phyloP scores from a whole-genome alignment of 352 stramenopile species.

The Pythium dissimile region DNA sequence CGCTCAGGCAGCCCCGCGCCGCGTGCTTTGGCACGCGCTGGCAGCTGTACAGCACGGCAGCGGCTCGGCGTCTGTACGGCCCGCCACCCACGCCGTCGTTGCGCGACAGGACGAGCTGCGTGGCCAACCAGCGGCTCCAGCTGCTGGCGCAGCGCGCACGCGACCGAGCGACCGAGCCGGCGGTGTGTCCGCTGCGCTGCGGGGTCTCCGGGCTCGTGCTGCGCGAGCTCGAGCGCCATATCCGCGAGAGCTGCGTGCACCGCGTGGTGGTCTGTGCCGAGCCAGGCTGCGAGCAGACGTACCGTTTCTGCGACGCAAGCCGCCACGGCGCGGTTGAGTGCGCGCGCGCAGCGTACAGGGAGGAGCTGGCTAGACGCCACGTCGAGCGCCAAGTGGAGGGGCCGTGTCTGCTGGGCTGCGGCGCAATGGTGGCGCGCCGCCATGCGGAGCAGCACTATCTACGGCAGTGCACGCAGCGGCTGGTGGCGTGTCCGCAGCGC shows the following conservation, averaged over 20 bases:
- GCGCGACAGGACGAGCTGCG: constrained; percentile 58
- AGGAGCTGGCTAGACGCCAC: constrained; percentile 34
- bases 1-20: constrained; percentile 42
- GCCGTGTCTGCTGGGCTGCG: constrained; percentile 46
- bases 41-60: constrained; percentile 46
- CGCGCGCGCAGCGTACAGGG: constrained; percentile 35
- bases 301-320: constrained; percentile 28
- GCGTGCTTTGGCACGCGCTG: constrained; percentile 42
- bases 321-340: constrained; percentile 35
- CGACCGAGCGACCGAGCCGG: constrained; percentile 36
- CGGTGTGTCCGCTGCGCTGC: constrained; percentile 47
- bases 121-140: constrained; percentile 68
- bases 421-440: constrained; percentile 28
- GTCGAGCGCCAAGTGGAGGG: constrained; percentile 37
- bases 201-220: constrained; percentile 30
- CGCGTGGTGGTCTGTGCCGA: constrained; percentile 57
- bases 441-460: constrained; percentile 36
- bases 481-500: constrained; percentile 38
- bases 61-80: constrained; percentile 44
- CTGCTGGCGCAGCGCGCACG: constrained; percentile 52
- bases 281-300: constrained; percentile 34
- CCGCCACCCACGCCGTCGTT: constrained; percentile 56
- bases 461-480: constrained; percentile 40
- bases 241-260: constrained; percentile 39
- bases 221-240: constrained; percentile 46